Percentiles rank a stretch among this genome's conserved stretches.
Conservation (phyloP, 1,284 basidiomycete species). For the Cutaneotrichosporon spelunceum region DNA sequence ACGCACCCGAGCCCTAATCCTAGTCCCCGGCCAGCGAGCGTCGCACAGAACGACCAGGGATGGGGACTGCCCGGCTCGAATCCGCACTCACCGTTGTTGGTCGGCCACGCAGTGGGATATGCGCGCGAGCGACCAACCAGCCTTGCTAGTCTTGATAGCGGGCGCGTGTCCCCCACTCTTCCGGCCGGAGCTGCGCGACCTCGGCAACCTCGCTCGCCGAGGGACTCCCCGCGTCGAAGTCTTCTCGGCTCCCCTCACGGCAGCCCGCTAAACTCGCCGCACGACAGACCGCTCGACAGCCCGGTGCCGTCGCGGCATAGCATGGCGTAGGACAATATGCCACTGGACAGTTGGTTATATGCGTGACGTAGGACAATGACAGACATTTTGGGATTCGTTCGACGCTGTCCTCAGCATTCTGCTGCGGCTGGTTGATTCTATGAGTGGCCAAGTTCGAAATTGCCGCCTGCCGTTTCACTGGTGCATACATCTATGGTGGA, state of each 20-base stretch:
- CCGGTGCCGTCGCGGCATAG: background rate
- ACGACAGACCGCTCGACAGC: background rate
- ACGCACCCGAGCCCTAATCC: background rate
- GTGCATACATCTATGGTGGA: background rate
- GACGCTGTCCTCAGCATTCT: too few relatives aligned
- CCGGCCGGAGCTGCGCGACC: constrained; percentile 3
- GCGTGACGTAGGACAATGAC: background rate
- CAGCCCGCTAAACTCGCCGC: background rate
- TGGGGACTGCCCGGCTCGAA: background rate
- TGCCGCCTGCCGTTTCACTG: background rate
- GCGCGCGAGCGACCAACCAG: background rate
- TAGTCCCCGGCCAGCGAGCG: too few relatives aligned
- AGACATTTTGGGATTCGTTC: background rate
- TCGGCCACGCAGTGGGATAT: background rate
- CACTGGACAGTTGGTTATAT: too few relatives aligned
- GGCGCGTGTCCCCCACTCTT: background rate
- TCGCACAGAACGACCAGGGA: too few relatives aligned
- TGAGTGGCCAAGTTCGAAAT: too few relatives aligned
- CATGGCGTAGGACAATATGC: background rate
- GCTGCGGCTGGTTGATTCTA: too few relatives aligned
- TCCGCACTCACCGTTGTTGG: background rate
- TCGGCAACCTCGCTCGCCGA: background rate
- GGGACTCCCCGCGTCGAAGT: background rate
- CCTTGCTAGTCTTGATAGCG: background rate
- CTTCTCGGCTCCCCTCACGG: background rate